Evolutionary conservation across 495 filamentous ascomycete genomes (phyloP).

Genomic region (Penicillium steckii): DNA sequence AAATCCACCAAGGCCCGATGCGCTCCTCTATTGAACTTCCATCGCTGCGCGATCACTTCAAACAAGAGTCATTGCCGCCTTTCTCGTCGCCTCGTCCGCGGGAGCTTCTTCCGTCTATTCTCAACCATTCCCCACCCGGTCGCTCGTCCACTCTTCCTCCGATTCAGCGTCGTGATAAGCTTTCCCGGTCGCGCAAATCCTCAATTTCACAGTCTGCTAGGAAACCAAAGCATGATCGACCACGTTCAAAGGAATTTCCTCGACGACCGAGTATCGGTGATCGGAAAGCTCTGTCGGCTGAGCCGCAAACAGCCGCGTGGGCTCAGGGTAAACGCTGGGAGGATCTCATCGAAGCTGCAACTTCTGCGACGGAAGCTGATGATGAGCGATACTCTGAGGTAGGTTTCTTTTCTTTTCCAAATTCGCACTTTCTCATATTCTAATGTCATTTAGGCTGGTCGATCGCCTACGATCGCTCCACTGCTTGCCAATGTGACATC

Average conservation of each 20-base stretch:
- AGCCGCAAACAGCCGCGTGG: slow-evolving; percentile 66
- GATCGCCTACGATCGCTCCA: slow-evolving; percentile 59
- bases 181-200: slow-evolving; percentile 73
- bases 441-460: slow-evolving; percentile 46
- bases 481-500: slow-evolving; percentile 44
- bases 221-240: slow-evolving; percentile 72
- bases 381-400: slow-evolving; percentile 74
- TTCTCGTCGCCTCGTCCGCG: slow-evolving; percentile 60
- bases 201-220: slow-evolving; percentile 75
- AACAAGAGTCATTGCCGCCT: slow-evolving; percentile 65
- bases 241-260: slow-evolving; percentile 65
- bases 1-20: slow-evolving; percentile 57
- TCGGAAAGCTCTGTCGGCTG: slow-evolving; percentile 80
- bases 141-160: slow-evolving; percentile 85
- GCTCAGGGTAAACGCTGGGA: slow-evolving; percentile 89
- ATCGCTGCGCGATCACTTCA: slow-evolving; percentile 68
- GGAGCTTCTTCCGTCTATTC: slow-evolving; percentile 77
- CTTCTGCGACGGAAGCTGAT: slow-evolving; percentile 83
- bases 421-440: slow-evolving; percentile 6
- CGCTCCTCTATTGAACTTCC: slow-evolving; percentile 69
- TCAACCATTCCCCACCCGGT: slow-evolving; percentile 77
- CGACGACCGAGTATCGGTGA: slow-evolving; percentile 70
- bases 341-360: slow-evolving; percentile 87
- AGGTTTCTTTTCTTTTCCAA: slow-evolving; percentile 8
- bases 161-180: slow-evolving; percentile 63